These are phyloP conservation scores for Candida andamanensis DNA, from an alignment of 805 yeast species.

Conservation along the genomic window DNA sequence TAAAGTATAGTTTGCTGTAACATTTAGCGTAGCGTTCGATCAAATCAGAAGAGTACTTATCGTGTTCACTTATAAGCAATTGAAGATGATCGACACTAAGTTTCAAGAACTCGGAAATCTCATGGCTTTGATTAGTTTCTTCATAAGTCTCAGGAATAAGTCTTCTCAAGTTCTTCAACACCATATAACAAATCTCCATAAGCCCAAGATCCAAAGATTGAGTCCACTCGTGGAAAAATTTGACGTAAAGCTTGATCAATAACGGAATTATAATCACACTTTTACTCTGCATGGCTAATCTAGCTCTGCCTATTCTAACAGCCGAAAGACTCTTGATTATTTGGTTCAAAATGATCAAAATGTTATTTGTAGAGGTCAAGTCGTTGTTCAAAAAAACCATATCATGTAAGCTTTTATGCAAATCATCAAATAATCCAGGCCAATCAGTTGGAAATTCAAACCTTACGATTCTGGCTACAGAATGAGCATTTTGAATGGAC, in stretches of 20 bases:
- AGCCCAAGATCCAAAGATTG: slow-evolving; percentile 42
- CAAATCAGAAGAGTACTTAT: slow-evolving; percentile 40
- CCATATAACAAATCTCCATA: slow-evolving; percentile 72
- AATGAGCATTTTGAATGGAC: slow-evolving; percentile 78
- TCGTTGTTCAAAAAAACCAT: slow-evolving; percentile 39
- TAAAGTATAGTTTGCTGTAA: slow-evolving; percentile 67
- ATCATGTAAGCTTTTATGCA: slow-evolving; percentile 42
- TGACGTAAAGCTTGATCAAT: slow-evolving; percentile 53
- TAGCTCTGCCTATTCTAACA: slow-evolving; percentile 78
- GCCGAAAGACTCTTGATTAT: slow-evolving; percentile 67
- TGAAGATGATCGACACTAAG: slow-evolving; percentile 56
- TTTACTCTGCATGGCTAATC: slow-evolving; percentile 70
- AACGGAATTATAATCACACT: slow-evolving; percentile 59
- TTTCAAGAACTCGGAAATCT: slow-evolving; percentile 57
- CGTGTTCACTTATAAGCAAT: slow-evolving; percentile 49
- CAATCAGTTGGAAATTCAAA: slow-evolving; percentile 85
- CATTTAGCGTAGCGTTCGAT: slow-evolving; percentile 72
- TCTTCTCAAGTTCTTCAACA: slow-evolving; percentile 70
- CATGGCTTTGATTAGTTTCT: slow-evolving; percentile 55
- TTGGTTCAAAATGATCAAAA: slow-evolving; percentile 67
- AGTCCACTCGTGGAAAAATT: slow-evolving; percentile 62
- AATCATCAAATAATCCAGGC: slow-evolving; percentile 72
- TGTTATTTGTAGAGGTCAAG: slow-evolving; percentile 53
- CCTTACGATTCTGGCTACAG: slow-evolving; percentile 72
- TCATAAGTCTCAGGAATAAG: slow-evolving; percentile 68